Evolutionary conservation across 2,329 filamentous ascomycete genomes (phyloP).

Genomic region (Corinectria fuckeliana): DNA sequence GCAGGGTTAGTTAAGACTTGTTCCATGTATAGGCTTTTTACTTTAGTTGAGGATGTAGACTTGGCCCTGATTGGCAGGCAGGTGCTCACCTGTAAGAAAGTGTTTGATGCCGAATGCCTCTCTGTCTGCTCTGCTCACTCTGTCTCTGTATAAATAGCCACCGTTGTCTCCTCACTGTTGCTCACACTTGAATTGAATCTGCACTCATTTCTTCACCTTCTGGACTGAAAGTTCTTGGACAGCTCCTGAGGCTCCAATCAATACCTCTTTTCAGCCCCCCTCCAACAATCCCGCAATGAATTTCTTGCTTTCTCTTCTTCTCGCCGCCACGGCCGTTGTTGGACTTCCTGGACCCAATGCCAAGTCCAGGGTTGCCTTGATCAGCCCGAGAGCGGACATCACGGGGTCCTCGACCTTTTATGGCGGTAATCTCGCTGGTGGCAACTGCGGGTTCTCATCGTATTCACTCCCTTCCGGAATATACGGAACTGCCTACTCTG

Average conservation of each 20-base stretch:
- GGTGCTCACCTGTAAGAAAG: neutral
- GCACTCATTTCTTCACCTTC: too few relatives aligned
- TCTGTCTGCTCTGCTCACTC: neutral
- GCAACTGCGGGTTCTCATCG: constrained; percentile 67
- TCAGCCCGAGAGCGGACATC: constrained; percentile 4
- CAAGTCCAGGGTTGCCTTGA: neutral
- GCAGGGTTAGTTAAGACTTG: constrained; percentile 25
- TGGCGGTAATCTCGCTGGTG: constrained; percentile 62
- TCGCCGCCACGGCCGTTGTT: constrained; percentile 35
- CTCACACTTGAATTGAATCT: too few relatives aligned
- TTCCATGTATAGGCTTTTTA: neutral
- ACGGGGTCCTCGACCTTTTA: constrained; percentile 52
- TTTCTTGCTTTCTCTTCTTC: constrained; percentile 32
- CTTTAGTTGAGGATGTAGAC: constrained; percentile 17
- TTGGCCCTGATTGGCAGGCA: constrained; percentile 26
- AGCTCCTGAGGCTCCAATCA: neutral
- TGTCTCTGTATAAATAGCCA: neutral
- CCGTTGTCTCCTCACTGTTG: too few relatives aligned
- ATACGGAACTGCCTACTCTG: constrained; percentile 67
- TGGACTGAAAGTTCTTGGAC: too few relatives aligned
- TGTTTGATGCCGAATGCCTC: neutral
- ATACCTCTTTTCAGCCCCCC: neutral
- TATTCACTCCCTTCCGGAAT: constrained; percentile 66
- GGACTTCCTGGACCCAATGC: constrained; percentile 16
- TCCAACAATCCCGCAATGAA: constrained; percentile 29